These are phyloP conservation scores for Lachnellula subtilissima DNA, from an alignment of 2,329 filamentous ascomycete species.

Conservation along the genomic window DNA sequence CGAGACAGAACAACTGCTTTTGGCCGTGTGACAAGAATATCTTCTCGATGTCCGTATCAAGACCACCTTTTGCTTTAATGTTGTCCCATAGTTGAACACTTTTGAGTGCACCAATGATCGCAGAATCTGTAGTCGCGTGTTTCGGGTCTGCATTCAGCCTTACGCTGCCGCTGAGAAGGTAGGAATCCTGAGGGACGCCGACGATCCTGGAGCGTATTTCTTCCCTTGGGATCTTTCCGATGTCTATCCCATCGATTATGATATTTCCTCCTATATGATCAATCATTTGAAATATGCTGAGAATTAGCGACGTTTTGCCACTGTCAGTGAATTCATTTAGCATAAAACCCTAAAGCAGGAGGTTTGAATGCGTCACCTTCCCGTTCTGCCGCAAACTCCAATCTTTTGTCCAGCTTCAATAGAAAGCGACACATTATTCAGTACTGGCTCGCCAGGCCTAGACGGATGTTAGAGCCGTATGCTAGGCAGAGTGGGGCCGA, in stretches of 20 bases:
- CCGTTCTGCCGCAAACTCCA: conserved; percentile 39
- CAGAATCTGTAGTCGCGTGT: conserved; percentile 33
- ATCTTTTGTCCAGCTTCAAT: conserved; percentile 48
- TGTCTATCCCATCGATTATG: conserved; percentile 42
- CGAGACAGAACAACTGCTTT: conserved; percentile 44
- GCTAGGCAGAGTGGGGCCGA: background rate
- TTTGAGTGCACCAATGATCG: conserved; percentile 40
- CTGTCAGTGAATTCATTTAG: conserved; percentile 21
- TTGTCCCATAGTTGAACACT: conserved; percentile 42
- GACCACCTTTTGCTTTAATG: conserved; percentile 35
- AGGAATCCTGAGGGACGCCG: conserved; percentile 43
- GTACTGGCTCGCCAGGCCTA: background rate
- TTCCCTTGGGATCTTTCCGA: conserved; percentile 39
- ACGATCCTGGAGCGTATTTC: conserved; percentile 39
- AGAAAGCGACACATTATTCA: background rate
- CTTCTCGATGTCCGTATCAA: conserved; percentile 27
- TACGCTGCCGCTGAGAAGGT: conserved; percentile 44
- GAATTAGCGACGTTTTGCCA: conserved; percentile 41
- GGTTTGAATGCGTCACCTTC: background rate
- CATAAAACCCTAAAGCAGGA: conserved; percentile 10
- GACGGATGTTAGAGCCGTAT: background rate
- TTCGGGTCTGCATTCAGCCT: conserved; percentile 44
- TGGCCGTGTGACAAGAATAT: conserved; percentile 61
- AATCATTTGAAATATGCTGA: conserved; percentile 46
- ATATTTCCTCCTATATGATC: conserved; percentile 39